Evolutionary conservation across 2,329 filamentous ascomycete genomes (phyloP).

Genomic region (Cadophora malorum): DNA sequence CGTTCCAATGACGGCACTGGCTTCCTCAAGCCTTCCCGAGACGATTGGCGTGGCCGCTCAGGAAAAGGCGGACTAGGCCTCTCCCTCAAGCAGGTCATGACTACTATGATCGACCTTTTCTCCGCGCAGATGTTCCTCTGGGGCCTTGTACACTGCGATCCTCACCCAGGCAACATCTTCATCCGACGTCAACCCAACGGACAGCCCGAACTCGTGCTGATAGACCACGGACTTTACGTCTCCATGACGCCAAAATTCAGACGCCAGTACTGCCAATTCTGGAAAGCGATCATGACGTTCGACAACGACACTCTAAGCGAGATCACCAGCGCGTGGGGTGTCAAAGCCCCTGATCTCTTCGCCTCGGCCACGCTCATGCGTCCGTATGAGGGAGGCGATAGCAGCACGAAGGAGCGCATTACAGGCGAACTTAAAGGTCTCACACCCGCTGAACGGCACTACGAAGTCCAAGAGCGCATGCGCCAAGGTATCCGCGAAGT

Average conservation of each 20-base stretch:
- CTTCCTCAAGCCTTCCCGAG: slow-evolving; percentile 79
- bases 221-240: slow-evolving; percentile 97
- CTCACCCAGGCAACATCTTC: slow-evolving; percentile 97
- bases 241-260: slow-evolving; percentile 85
- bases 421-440: slow-evolving; percentile 57
- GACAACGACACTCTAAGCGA: slow-evolving; percentile 81
- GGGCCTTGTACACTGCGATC: slow-evolving; percentile 95
- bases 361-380: slow-evolving; percentile 88
- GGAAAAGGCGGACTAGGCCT: slow-evolving; percentile 84
- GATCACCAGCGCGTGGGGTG: slow-evolving; percentile 83
- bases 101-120: slow-evolving; percentile 94
- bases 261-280: slow-evolving; percentile 86
- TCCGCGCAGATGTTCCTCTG: slow-evolving; percentile 98
- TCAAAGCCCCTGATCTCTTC: slow-evolving; percentile 88
- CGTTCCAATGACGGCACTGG: slow-evolving; percentile 58
- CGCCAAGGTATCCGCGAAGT: slow-evolving; percentile 69
- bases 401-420: slow-evolving; percentile 68
- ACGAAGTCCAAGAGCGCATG: slow-evolving; percentile 76
- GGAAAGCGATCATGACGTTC: slow-evolving; percentile 92
- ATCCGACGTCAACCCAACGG: slow-evolving; percentile 84
- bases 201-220: slow-evolving; percentile 88
- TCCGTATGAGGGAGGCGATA: slow-evolving; percentile 87
- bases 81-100: slow-evolving; percentile 86
- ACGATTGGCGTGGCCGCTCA: slow-evolving; percentile 75
- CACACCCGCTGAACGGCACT: slow-evolving; percentile 66